Evolutionary conservation across 108 stramenopile species (phyloP).

Genomic region (Cyclostephanos invisitatus): DNA sequence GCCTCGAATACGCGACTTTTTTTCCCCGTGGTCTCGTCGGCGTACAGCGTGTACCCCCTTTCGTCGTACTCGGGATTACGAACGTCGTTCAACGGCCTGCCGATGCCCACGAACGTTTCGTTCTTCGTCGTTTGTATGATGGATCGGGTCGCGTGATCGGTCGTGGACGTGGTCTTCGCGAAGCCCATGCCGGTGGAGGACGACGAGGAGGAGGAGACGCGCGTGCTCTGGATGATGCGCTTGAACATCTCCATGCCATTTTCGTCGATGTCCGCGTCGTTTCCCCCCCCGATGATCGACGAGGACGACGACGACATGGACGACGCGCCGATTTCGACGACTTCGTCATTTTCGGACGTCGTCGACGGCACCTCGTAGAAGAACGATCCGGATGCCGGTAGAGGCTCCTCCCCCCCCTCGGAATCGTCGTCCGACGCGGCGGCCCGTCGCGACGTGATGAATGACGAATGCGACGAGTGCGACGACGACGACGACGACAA

Average conservation of each 20-base stretch:
- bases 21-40: conserved; percentile 81
- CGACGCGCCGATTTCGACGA: not conserved
- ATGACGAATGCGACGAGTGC: not conserved
- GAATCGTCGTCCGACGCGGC: not conserved
- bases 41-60: conserved; percentile 88
- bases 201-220: conserved; percentile 10
- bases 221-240: conserved; percentile 37
- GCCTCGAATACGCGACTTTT: conserved; percentile 90
- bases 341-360: not conserved
- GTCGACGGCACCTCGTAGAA: conserved; percentile 47
- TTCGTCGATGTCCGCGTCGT: too few species aligned
- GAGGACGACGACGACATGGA: conserved; percentile 4
- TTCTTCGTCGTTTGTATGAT: conserved; percentile 34
- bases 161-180: conserved; percentile 29
- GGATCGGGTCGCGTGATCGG: conserved; percentile 32
- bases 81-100: conserved; percentile 72
- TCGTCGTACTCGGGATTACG: conserved; percentile 85
- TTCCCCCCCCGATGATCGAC: not conserved
- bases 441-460: not conserved
- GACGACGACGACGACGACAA: not conserved
- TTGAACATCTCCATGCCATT: conserved; percentile 45
- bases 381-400: conserved; percentile 45
- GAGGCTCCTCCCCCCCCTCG: conserved; percentile 20
- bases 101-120: conserved; percentile 68
- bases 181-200: conserved; percentile 33